A percentile compares a stretch with the other conserved stretches of the same genome.
phyloP scores from a whole-genome alignment of 441 rosid genomes.

The Adansonia madagascariensis region DNA sequence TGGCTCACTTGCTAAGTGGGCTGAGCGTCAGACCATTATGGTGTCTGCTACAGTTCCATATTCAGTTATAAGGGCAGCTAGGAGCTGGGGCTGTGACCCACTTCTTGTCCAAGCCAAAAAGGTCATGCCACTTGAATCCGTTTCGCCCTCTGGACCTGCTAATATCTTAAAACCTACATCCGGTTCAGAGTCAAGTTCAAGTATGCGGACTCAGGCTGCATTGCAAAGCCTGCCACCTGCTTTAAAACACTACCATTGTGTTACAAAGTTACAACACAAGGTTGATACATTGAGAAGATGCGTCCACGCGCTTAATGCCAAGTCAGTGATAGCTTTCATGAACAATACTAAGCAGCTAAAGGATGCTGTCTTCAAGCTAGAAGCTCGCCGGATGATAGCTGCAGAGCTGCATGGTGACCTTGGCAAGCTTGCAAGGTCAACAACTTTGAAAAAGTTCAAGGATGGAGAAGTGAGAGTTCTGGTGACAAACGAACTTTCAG shows the following conservation, averaged over 20 bases:
- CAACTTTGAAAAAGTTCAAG: slow-evolving; percentile 77
- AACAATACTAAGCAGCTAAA: slow-evolving; percentile 83
- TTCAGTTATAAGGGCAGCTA: slow-evolving; percentile 83
- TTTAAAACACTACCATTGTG: slow-evolving; percentile 71
- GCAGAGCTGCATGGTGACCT: slow-evolving; percentile 91
- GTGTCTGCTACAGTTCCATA: slow-evolving; percentile 92
- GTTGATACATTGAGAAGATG: slow-evolving; percentile 81
- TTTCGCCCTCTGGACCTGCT: slow-evolving; percentile 53
- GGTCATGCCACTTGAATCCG: slow-evolving; percentile 58
- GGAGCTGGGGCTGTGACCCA: slow-evolving; percentile 79
- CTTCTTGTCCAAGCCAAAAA: slow-evolving; percentile 79
- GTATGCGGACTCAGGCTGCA: slow-evolving; percentile 52
- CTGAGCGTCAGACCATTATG: slow-evolving; percentile 67
- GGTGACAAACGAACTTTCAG: slow-evolving; percentile 89
- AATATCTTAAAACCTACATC: slow-evolving; percentile 40
- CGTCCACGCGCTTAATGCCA: slow-evolving; percentile 83
- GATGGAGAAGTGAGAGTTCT: slow-evolving; percentile 74
- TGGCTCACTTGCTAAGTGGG: slow-evolving; percentile 36
- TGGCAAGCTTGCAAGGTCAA: slow-evolving; percentile 87
- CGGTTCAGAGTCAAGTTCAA: slow-evolving; percentile 42
- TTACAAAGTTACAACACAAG: slow-evolving; percentile 82
- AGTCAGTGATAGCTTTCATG: slow-evolving; percentile 86
- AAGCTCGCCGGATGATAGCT: slow-evolving; percentile 81
- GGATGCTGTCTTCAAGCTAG: slow-evolving; percentile 87
- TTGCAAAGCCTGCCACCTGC: slow-evolving; percentile 80